These are phyloP conservation scores for Neurospora hispaniola DNA, from an alignment of 495 filamentous ascomycete species.

Conservation along the genomic window DNA sequence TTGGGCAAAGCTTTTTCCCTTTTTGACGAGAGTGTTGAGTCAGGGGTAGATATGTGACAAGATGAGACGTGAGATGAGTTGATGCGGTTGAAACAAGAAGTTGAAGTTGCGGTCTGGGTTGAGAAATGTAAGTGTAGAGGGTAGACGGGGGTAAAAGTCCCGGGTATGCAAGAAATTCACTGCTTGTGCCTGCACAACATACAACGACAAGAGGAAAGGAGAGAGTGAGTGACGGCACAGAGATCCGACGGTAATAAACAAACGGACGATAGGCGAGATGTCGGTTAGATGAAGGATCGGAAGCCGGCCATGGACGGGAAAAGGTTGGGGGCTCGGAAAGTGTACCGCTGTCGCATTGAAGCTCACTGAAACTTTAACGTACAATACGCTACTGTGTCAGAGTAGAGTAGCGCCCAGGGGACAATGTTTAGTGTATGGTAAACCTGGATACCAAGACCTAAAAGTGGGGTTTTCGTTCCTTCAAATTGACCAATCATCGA, in stretches of 20 bases:
- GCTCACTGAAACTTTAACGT: neutral
- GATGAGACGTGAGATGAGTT: neutral
- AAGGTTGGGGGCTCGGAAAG: too few species aligned
- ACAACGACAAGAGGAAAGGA: too few species aligned
- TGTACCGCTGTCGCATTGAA: neutral
- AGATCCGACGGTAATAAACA: too few species aligned
- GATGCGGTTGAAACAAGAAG: too few species aligned
- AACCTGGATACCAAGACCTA: neutral
- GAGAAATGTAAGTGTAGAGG: neutral
- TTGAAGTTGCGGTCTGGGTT: neutral
- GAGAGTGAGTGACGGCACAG: too few species aligned
- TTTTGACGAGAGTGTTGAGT: neutral
- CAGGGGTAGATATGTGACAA: neutral
- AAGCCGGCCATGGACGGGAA: too few species aligned
- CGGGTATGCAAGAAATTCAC: neutral
- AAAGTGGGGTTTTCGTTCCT: neutral
- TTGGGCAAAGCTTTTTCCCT: neutral
- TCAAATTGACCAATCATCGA: neutral
- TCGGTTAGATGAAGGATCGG: too few species aligned
- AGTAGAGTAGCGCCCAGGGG: neutral
- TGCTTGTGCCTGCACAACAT: too few species aligned
- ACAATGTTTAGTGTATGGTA: neutral
- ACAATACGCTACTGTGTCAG: neutral
- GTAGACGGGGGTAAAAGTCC: neutral
- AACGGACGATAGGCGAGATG: too few species aligned